phyloP scores from a whole-genome alignment of 768 basidiomycete genomes.

The Russula ochroleuca region DNA sequence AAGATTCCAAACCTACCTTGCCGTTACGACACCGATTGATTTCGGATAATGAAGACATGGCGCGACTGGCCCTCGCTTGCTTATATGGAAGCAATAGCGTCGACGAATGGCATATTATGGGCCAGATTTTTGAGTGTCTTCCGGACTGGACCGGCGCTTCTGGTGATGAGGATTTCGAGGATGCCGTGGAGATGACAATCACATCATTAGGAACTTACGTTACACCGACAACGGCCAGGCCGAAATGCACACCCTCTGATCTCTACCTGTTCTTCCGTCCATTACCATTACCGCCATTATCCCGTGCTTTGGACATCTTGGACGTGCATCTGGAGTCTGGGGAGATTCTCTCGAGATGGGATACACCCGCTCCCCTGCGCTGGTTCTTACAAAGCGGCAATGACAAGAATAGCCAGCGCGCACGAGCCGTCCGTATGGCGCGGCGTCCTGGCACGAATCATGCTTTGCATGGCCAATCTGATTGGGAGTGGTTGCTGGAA shows the following conservation, averaged over 20 bases:
- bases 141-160: conserved; percentile 76
- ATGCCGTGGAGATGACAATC: conserved; percentile 78
- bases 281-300: conserved; percentile 67
- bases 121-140: conserved; percentile 89
- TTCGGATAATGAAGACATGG: conserved; percentile 77
- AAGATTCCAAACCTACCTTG: conserved; percentile 87
- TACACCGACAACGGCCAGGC: conserved; percentile 60
- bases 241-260: conserved; percentile 58
- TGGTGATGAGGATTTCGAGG: conserved; percentile 59
- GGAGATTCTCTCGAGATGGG: conserved; percentile 88
- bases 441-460: conserved; percentile 57
- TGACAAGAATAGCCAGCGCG: conserved; percentile 64
- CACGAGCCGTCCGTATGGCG: conserved; percentile 85
- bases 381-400: conserved; percentile 84
- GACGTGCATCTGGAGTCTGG: conserved; percentile 94
- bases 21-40: conserved; percentile 67
- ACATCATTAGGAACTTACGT: conserved; percentile 77
- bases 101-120: conserved; percentile 80
- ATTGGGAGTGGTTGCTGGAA: conserved; percentile 84
- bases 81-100: conserved; percentile 77
- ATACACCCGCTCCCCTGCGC: conserved; percentile 72
- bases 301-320: conserved; percentile 80
- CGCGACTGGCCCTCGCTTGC: conserved; percentile 79
- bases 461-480: conserved; percentile 55
- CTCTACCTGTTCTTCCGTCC: conserved; percentile 80